A percentile compares a stretch with the other conserved stretches of the same genome.
Evolutionary conservation across 1,284 basidiomycete species (phyloP).

Genomic region (Coniophora puteana): DNA sequence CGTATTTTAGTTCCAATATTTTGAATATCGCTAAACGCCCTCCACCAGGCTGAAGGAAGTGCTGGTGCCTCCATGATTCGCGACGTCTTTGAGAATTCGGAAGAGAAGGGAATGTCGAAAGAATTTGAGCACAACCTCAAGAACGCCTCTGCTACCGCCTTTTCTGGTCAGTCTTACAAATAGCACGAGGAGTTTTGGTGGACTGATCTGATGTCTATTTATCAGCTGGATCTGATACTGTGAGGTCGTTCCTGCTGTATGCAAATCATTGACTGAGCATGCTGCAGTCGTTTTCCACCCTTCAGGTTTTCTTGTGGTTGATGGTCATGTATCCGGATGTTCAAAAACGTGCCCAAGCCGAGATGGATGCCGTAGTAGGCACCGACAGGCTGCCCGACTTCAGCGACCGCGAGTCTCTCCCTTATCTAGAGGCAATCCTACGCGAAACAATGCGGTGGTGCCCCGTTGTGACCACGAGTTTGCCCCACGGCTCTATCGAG

Average conservation of each 20-base stretch:
- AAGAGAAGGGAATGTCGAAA: constrained; percentile 19
- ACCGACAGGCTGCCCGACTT: constrained; percentile 11
- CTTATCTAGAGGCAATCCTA: constrained; percentile 12
- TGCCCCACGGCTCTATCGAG: too few relatives aligned
- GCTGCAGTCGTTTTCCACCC: constrained; percentile 30
- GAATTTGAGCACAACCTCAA: constrained; percentile 20
- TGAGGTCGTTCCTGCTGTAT: background rate
- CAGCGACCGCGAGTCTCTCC: constrained; percentile 11
- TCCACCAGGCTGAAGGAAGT: constrained; percentile 23
- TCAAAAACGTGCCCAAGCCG: constrained; percentile 12
- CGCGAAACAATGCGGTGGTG: constrained; percentile 7
- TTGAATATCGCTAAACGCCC: too few relatives aligned
- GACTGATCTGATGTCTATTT: background rate
- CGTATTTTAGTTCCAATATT: too few relatives aligned
- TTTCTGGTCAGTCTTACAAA: background rate
- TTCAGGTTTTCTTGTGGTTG: constrained; percentile 27
- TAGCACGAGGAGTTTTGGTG: background rate
- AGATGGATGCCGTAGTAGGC: constrained; percentile 14
- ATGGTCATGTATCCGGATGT: constrained; percentile 15
- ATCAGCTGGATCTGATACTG: constrained; percentile 25
- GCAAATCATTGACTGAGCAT: constrained; percentile 15
- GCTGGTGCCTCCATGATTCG: constrained; percentile 27
- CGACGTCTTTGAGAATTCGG: constrained; percentile 19
- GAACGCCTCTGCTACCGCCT: background rate
- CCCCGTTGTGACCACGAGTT: too few relatives aligned